These are phyloP conservation scores for Aulographum hederae DNA, from an alignment of 2,329 filamentous ascomycete genomes.

Conservation along the genomic window DNA sequence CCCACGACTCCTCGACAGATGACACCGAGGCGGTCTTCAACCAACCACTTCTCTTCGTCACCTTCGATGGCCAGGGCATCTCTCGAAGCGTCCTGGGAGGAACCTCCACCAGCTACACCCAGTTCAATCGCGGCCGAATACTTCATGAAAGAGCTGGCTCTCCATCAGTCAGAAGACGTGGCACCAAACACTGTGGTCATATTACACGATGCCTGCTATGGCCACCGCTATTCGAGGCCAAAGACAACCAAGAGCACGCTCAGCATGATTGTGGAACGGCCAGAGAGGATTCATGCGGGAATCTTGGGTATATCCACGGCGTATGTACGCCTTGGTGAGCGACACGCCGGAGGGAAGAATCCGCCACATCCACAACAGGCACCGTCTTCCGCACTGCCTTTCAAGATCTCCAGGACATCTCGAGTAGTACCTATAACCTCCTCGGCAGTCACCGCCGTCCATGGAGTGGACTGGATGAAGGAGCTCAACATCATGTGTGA, in stretches of 20 bases:
- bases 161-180: constrained; percentile 33
- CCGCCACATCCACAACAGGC: constrained; percentile 47
- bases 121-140: constrained; percentile 46
- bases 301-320: constrained; percentile 69
- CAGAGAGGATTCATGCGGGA: constrained; percentile 73
- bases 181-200: constrained; percentile 49
- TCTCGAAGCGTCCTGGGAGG: no score
- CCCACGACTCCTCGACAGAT: constrained; percentile 17
- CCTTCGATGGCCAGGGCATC: constrained; percentile 17
- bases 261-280: constrained; percentile 75
- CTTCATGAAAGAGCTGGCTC: constrained; percentile 50
- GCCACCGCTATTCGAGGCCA: constrained; percentile 75
- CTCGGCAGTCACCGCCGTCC: constrained; percentile 70
- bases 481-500: constrained; percentile 77
- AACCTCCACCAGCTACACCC: constrained; percentile 26
- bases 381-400: constrained; percentile 47
- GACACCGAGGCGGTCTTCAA: constrained; percentile 23
- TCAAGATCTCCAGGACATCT: constrained; percentile 67
- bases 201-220: constrained; percentile 86
- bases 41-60: constrained; percentile 19
- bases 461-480: constrained; percentile 84
- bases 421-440: constrained; percentile 55
- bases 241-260: constrained; percentile 55
- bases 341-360: constrained; percentile 53
- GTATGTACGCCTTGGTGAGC: constrained; percentile 75